Evolutionary conservation across 768 basidiomycete genomes (phyloP), one percentile per base, ranked within the genome.

Genomic region (Suillus alpinus): DNA sequence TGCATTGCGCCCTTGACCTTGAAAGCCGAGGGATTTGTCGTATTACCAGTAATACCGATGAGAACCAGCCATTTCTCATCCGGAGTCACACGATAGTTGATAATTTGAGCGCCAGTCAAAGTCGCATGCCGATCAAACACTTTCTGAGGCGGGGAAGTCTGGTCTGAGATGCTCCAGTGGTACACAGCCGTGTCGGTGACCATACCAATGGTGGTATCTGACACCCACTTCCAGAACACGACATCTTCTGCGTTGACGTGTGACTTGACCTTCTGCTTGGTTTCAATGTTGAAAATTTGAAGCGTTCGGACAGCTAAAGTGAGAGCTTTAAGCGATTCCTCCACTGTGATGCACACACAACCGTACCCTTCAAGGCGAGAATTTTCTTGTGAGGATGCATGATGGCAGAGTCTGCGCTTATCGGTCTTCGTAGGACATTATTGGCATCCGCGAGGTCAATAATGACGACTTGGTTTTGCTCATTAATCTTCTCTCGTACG

Each of bases 1-100:
- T 98, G 97, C 91, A 99, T 97, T 7, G 92, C 84, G 32, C 97
- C 97, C 79, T 98, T 98, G 76, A 98, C 92, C 79, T 96, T 97
- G 88, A 99, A 99, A 0, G 92, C 94, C 31, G 88, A 91, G 8
- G 95, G 95, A 75, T 96, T 96, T 53, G 90, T 89, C 2, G 91
- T 79, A 76, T 95, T 95, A 47, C 91, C 91, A 0, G 94, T 88
- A 66, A 98, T 99, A 53, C 97, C 97, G 64, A 98, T 85, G 59
- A 99, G 83, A 36, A 98, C 95, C 50, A 97, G 84, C 97, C 97
- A 99, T 71, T 97, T 95, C 72, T 96, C 96, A 66, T 98, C 97
- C 10, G 86, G 74, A 2, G 94, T 92, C 37, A 88, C 83, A 53
- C 96, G 92, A 76, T 99, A 98, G 79, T 98, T 98, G 81, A 98